A percentile compares a stretch with the other conserved stretches of the same genome.
Conservation (phyloP, 1,139 yeast species). For the Hyphopichia wangnamkhiaoensis region DNA sequence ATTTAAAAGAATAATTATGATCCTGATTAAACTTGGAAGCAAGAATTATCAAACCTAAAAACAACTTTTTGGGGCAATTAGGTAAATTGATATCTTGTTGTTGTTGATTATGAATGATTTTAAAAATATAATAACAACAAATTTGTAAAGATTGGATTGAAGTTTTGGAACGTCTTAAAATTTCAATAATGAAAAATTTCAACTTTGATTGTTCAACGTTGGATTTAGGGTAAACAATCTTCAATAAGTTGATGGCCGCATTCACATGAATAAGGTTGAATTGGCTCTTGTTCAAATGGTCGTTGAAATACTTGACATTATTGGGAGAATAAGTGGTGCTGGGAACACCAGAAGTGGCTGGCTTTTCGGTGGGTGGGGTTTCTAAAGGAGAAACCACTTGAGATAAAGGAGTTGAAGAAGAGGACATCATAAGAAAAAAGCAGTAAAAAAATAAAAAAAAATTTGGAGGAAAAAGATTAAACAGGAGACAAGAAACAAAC, state of each 20-base stretch:
- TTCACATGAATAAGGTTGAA: conserved; percentile 43
- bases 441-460: background rate
- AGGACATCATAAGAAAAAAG: background rate
- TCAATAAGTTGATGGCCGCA: conserved; percentile 38
- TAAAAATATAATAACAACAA: conserved; percentile 62
- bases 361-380: no score
- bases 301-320: conserved; percentile 42
- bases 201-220: conserved; percentile 26
- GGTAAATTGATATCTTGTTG: conserved; percentile 16
- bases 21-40: conserved; percentile 77
- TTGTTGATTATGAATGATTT: conserved; percentile 31
- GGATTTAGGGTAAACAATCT: conserved; percentile 31
- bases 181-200: conserved; percentile 58
- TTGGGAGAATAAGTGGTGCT: conserved; percentile 32
- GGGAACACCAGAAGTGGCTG: background rate
- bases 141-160: conserved; percentile 66
- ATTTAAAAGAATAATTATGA: conserved; percentile 63
- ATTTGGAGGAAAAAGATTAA: background rate
- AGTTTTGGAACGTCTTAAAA: conserved; percentile 67
- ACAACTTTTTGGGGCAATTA: conserved; percentile 62
- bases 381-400: background rate
- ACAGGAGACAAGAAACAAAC: background rate
- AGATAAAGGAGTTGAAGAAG: background rate
- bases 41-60: conserved; percentile 65
- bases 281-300: conserved; percentile 41